These are phyloP conservation scores for Paracoccidioides lutzii DNA, from an alignment of 2,329 filamentous ascomycete genomes.

Conservation along the genomic window DNA sequence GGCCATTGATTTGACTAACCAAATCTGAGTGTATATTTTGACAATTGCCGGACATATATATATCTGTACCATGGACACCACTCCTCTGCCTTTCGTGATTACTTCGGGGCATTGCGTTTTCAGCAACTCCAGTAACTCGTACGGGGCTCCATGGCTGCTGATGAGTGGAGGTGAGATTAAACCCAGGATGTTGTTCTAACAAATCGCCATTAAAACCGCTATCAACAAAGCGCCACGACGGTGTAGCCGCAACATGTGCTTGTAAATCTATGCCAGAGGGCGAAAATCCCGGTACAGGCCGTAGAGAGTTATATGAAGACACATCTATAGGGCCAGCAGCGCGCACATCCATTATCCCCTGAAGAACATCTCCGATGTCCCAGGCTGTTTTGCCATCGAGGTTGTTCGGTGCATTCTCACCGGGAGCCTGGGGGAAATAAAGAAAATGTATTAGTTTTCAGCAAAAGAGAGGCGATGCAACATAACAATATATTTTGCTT, in stretches of 20 bases:
- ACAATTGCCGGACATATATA: slow-evolving; percentile 15
- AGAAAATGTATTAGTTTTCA: not conserved
- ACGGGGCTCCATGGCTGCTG: slow-evolving; percentile 25
- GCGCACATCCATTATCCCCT: slow-evolving; percentile 19
- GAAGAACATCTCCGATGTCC: slow-evolving; percentile 20
- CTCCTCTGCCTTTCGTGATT: slow-evolving; percentile 11
- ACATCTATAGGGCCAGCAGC: too few relatives aligned
- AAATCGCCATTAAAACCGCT: not conserved
- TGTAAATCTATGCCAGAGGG: not conserved
- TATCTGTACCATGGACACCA: slow-evolving; percentile 15
- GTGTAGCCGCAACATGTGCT: not conserved
- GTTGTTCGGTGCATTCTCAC: not conserved
- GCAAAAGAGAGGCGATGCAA: not conserved
- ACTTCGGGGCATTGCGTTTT: slow-evolving; percentile 9
- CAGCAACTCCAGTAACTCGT: slow-evolving; percentile 17
- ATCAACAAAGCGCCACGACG: not conserved
- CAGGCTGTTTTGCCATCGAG: slow-evolving; percentile 11
- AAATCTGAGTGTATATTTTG: slow-evolving; percentile 21
- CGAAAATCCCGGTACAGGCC: not conserved
- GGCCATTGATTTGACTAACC: slow-evolving; percentile 15
- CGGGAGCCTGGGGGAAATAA: not conserved
- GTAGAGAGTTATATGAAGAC: not conserved
- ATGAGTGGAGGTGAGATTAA: slow-evolving; percentile 1
- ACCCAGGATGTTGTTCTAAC: not conserved
- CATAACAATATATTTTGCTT: not conserved